Base-by-base conservation (phyloP, 2,329 filamentous ascomycete genomes). In the Oidium heveae region DNA sequence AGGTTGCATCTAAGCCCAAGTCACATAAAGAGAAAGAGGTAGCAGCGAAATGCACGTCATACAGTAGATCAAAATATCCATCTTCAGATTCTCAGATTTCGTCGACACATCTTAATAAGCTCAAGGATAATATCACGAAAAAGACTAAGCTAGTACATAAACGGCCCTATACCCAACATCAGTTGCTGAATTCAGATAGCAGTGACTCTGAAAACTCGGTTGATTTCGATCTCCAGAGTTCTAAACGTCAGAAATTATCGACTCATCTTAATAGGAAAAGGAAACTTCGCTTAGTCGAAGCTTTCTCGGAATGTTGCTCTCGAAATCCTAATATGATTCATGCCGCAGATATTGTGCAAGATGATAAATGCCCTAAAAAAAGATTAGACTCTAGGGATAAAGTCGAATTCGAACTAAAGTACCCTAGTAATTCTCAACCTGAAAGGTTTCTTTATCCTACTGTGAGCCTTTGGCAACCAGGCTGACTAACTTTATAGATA, bases 391-490 rank as follows among this genome's bases (percentile, higher is more conserved):
- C 28, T 8, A 71, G 72, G 0, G 70, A 72, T 13, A 68, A 75
- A 56, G 70, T 70, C 41, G 69, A 72, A 2, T 67, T 68, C 51
- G 71, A 80, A 63, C 69, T 96, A 60, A 84, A 91, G 66, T 96
- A 96, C 67, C 89, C 91, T 10, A 88, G 85, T 66, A 71, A 74
- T 58, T 75, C 78, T 55, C 73, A 74, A 52, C 75, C 75, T 54
- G 85, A 91, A 68, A 77, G 74, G 79, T 84, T 70, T 53, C 52
- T 8, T 57, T 28, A 20, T 47, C 20, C 34, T 13, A 10, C 24
- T 47, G 12, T 28, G 20, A 15, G 2, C 28, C 43, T 24, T n/a
- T 41, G 8, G 16, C 33, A 46, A 33, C 44, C 24, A 39, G 24
- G 58, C 57, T 62, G 54, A 62, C 36, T 24, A 22, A 41, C 39